Conservation (phyloP, 2,329 filamentous ascomycete species). For the Endoconidiophora polonica region DNA sequence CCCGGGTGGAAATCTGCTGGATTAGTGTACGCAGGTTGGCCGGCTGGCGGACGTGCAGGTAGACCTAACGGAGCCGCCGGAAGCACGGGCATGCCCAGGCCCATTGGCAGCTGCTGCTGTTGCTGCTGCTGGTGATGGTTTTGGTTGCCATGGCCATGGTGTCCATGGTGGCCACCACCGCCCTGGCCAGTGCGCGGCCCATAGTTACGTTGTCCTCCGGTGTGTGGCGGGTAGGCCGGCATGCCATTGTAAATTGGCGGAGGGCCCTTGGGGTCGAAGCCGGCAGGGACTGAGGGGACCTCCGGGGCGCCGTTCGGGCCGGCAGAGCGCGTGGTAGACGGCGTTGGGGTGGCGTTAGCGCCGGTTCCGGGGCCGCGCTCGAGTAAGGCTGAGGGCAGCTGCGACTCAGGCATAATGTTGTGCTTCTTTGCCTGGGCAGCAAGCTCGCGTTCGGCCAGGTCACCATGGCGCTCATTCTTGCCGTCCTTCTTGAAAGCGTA, state of each 20-base stretch:
- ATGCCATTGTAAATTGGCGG: background rate
- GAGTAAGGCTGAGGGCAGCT: conserved; percentile 60
- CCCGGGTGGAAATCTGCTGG: conserved; percentile 32
- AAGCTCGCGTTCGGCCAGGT: conserved; percentile 80
- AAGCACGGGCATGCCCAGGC: conserved; percentile 19
- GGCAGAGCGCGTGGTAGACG: conserved; percentile 16
- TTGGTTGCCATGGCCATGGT: no score
- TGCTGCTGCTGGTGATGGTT: conserved; percentile 8
- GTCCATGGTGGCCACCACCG: no score
- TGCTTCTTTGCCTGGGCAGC: conserved; percentile 87
- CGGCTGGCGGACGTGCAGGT: conserved; percentile 20
- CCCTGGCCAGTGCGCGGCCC: background rate
- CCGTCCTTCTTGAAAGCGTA: conserved; percentile 99
- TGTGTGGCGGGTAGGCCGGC: background rate
- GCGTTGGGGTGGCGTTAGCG: conserved; percentile 15
- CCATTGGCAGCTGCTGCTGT: conserved; percentile 14
- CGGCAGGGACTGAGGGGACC: conserved; percentile 18
- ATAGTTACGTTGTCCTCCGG: conserved; percentile 1
- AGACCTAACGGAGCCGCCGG: conserved; percentile 30
- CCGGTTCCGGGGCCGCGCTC: conserved; percentile 16
- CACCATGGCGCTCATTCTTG: conserved; percentile 89
- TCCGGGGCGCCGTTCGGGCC: conserved; percentile 14
- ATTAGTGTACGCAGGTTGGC: conserved; percentile 29
- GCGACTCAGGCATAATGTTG: conserved; percentile 70
- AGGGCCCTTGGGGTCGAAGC: no score